These are phyloP conservation scores for Nymphaea colorata DNA, from an alignment of 164 flowering plant species.

Conservation along the genomic window DNA sequence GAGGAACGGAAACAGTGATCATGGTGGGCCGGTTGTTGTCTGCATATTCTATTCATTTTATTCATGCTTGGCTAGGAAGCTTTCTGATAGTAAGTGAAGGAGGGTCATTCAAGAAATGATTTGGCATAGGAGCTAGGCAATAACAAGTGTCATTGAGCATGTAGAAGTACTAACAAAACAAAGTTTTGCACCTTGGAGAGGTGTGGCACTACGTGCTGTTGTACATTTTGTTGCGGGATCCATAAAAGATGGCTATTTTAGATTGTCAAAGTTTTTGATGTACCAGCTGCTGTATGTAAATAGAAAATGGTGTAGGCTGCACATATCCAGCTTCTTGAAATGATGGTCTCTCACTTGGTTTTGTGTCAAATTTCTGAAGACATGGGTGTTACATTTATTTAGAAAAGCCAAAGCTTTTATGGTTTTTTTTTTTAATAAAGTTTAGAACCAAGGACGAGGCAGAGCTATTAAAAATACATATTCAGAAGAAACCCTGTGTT, in stretches of 20 bases:
- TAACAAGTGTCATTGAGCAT: background rate
- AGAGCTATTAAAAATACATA: too few species aligned
- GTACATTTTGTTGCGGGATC: constrained; percentile 5
- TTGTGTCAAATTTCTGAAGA: background rate
- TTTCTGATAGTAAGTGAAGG: background rate
- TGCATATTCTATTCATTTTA: background rate
- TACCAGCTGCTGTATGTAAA: background rate
- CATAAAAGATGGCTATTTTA: background rate
- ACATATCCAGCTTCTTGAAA: background rate
- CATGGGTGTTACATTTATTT: too few species aligned
- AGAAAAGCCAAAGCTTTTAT: too few species aligned
- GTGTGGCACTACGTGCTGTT: constrained; percentile 1
- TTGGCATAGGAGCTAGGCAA: background rate
- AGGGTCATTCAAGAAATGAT: background rate
- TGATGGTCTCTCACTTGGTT: background rate
- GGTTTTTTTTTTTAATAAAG: too few species aligned
- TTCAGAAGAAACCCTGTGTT: too few species aligned
- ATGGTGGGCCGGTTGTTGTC: background rate
- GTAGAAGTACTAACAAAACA: constrained; percentile 7
- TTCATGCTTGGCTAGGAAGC: background rate
- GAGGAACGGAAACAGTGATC: background rate
- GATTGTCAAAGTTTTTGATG: background rate
- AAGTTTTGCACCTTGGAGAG: constrained; percentile 5
- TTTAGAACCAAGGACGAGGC: too few species aligned
- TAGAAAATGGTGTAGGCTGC: background rate